These are phyloP conservation scores for Zygosaccharomyces pseudorouxii DNA, from an alignment of 805 yeast genomes.

Conservation along the genomic window DNA sequence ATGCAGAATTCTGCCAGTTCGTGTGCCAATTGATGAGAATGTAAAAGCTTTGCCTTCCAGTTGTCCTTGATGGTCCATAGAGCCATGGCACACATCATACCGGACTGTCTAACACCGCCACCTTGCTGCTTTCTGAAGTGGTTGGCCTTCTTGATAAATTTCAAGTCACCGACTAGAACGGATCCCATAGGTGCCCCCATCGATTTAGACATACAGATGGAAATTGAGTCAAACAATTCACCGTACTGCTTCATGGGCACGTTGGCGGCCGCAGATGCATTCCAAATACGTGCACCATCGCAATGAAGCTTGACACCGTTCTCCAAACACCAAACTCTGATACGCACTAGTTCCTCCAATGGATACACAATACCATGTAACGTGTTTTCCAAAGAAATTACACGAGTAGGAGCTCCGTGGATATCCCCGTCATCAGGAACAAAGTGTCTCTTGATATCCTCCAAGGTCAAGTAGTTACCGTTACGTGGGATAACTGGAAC, in stretches of 20 bases:
- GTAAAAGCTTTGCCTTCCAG: conserved; percentile 47
- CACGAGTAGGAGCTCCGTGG: conserved; percentile 82
- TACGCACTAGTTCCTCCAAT: conserved; percentile 65
- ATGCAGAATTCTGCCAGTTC: conserved; percentile 50
- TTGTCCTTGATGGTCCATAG: conserved; percentile 69
- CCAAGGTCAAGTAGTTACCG: conserved; percentile 71
- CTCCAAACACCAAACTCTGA: conserved; percentile 62
- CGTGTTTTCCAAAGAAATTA: conserved; percentile 84
- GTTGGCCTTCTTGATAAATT: conserved; percentile 62
- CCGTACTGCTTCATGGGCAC: conserved; percentile 67
- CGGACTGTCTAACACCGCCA: conserved; percentile 90
- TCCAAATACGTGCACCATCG: conserved; percentile 96
- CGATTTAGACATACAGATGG: conserved; percentile 83
- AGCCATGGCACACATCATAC: conserved; percentile 79
- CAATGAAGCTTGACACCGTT: conserved; percentile 64
- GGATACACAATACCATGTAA: conserved; percentile 81
- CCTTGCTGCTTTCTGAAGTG: conserved; percentile 90
- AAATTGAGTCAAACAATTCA: conserved; percentile 77
- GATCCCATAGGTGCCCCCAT: conserved; percentile 94
- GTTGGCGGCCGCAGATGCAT: conserved; percentile 68
- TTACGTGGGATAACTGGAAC: conserved; percentile 74
- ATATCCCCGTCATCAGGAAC: conserved; percentile 75
- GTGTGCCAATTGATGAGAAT: conserved; percentile 48
- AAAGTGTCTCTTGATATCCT: conserved; percentile 62
- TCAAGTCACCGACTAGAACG: conserved; percentile 63